Evolutionary conservation across 257 asterid species (phyloP), one percentile per base, ranked within the genome.

Genomic region (Scutellaria barbata): DNA sequence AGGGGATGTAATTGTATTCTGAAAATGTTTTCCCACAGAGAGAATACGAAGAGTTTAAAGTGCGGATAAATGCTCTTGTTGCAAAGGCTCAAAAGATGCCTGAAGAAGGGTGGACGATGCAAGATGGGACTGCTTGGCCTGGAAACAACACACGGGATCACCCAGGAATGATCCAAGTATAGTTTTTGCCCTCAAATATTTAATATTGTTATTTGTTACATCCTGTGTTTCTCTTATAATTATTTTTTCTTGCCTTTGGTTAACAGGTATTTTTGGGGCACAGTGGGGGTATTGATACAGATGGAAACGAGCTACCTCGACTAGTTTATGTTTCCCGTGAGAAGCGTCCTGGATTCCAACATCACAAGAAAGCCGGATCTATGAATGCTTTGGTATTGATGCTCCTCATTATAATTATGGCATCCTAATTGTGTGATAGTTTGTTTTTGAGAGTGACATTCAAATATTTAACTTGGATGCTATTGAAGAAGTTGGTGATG

Each of bases 351-450:
- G 92, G 96, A 78, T 88, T 88, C 76, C 90, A 88, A 74, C 96
- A 88, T 84, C 96, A 88, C 90, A 88, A 88, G 81, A 89, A 89
- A 84, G 96, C 93, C 30, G 93, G 96, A 77, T 87, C 96, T 53
- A 87, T 89, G 96, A 89, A 89, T 82, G 89, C 96, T 69, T 85
- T 89, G 96, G 96, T 89, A 74, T 63, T 55, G 53, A 25, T 53
- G 17, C 41, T 54, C 25, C 72, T 37, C 20, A 16, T 42, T 5
- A 64, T 30, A 17, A 13, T 39, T 18, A 25, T 46, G 53, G 47
- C 18, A 54, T 45, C 50, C 18, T 33, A 51, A 50, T 20, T 14
- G 33, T 40, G 60, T 14, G 66, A 4, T 41, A 25, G 18, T 50
- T 48, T n/a, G 1, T 43, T 69, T n/a, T 6, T 12, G 35, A 30